These are phyloP conservation scores for Castanea sativa DNA, from an alignment of 306 rosid species.

Conservation along the genomic window DNA sequence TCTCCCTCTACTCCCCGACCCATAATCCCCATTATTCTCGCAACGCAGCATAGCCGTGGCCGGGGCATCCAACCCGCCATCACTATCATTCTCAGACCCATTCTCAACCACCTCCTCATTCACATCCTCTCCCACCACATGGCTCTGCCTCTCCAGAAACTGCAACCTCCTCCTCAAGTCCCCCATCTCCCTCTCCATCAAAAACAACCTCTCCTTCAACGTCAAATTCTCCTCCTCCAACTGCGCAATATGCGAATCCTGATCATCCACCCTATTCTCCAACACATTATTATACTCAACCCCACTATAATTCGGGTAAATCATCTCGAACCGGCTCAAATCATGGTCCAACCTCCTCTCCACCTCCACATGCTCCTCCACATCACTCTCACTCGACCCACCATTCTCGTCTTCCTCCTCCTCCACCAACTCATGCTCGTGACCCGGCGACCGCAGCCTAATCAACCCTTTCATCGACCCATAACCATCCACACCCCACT, in stretches of 20 bases:
- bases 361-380: slow-evolving; percentile 88
- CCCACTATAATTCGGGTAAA: slow-evolving; percentile 71
- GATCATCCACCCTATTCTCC: slow-evolving; percentile 93
- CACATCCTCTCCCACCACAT: slow-evolving; percentile 20
- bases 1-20: slow-evolving; percentile 41
- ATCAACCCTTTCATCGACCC: slow-evolving; percentile 86
- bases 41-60: slow-evolving; percentile 34
- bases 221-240: slow-evolving; percentile 93
- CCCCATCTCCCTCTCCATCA: slow-evolving; percentile 80
- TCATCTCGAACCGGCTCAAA: slow-evolving; percentile 91
- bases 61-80: slow-evolving; percentile 45
- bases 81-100: slow-evolving; percentile 51
- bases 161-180: slow-evolving; percentile 75
- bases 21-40: slow-evolving; percentile 32
- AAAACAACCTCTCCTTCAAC: slow-evolving; percentile 79
- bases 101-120: slow-evolving; percentile 47
- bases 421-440: slow-evolving; percentile 40
- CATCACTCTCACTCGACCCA: slow-evolving; percentile 89
- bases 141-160: slow-evolving; percentile 48
- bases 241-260: slow-evolving; percentile 86
- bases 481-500: slow-evolving; percentile 83
- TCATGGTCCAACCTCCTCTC: slow-evolving; percentile 93
- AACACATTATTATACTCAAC: slow-evolving; percentile 68
- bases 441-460: slow-evolving; percentile 53
- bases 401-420: slow-evolving; percentile 48